Conservation (phyloP, 1,284 basidiomycete species). For the Amylostereum chailletii region DNA sequence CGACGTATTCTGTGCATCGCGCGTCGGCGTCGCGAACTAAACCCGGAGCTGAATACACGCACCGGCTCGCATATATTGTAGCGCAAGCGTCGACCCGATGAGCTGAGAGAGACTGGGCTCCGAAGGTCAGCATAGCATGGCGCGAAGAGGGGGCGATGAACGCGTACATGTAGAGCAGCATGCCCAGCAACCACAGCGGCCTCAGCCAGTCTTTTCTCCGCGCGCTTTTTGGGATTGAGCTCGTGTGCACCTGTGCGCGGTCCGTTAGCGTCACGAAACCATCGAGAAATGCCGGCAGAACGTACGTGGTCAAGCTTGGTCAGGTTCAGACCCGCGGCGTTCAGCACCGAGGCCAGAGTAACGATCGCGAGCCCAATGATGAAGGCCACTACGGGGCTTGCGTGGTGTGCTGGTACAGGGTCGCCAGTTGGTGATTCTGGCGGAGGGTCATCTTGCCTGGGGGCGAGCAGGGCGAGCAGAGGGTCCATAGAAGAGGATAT, state of each 20-base stretch:
- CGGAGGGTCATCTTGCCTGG: too few relatives aligned
- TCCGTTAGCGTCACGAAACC: slow-evolving; percentile 4
- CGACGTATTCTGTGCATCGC: slow-evolving; percentile 61
- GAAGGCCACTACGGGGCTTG: slow-evolving; percentile 63
- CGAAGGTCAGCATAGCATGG: slow-evolving; percentile 5
- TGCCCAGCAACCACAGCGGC: slow-evolving; percentile 77
- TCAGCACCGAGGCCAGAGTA: slow-evolving; percentile 69
- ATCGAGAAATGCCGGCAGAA: slow-evolving; percentile 1
- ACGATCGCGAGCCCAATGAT: slow-evolving; percentile 78
- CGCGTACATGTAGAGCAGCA: slow-evolving; percentile 69
- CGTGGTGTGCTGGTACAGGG: slow-evolving; percentile 28
- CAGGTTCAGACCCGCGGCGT: slow-evolving; percentile 78
- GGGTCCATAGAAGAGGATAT: too few relatives aligned
- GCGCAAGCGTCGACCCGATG: slow-evolving; percentile 77
- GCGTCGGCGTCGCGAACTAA: slow-evolving; percentile 1
- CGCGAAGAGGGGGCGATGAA: slow-evolving; percentile 4
- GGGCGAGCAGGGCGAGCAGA: too few relatives aligned
- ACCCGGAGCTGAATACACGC: slow-evolving; percentile 3
- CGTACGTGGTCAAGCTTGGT: slow-evolving; percentile 78
- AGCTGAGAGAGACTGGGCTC: slow-evolving; percentile 64
- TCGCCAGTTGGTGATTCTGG: slow-evolving; percentile 4
- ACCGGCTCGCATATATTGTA: slow-evolving; percentile 84
- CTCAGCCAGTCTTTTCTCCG: slow-evolving; percentile 65
- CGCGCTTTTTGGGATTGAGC: slow-evolving; percentile 58
- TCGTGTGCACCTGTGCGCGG: slow-evolving; percentile 52